phyloP scores from a whole-genome alignment of 345 rosid species.

The Moringa oleifera region DNA sequence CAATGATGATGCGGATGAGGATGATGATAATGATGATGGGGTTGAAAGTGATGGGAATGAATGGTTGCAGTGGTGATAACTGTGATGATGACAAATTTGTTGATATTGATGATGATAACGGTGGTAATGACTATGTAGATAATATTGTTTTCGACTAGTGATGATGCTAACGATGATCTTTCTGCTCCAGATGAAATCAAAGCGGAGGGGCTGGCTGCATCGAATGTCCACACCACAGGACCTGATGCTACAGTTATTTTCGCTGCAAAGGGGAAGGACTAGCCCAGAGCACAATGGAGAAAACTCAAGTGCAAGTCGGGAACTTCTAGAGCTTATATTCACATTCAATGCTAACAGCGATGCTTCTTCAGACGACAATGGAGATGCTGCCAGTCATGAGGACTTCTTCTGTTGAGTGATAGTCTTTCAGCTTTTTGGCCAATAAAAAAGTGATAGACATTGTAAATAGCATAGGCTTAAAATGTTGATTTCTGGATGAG shows the following conservation, averaged over 20 bases:
- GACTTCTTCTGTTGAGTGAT: constrained; percentile 33
- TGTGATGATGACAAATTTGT: constrained; percentile 3
- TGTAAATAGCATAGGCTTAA: not conserved
- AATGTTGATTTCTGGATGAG: not conserved
- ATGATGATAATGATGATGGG: constrained; percentile 10
- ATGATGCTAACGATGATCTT: constrained; percentile 26
- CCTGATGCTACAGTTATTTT: constrained; percentile 50
- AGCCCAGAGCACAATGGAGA: constrained; percentile 32
- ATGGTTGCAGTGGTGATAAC: constrained; percentile 11
- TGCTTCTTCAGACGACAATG: constrained; percentile 37
- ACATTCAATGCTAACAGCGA: constrained; percentile 38
- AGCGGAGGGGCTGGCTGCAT: constrained; percentile 52
- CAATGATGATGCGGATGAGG: constrained; percentile 18
- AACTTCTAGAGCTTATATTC: constrained; percentile 43
- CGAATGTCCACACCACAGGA: constrained; percentile 34
- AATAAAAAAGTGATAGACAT: not conserved
- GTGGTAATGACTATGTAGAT: constrained; percentile 3
- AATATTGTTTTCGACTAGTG: constrained; percentile 14
- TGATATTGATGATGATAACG: constrained; percentile 15
- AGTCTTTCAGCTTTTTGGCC: not conserved
- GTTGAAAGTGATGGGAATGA: constrained; percentile 9
- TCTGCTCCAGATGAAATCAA: constrained; percentile 58
- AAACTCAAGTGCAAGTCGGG: constrained; percentile 35
- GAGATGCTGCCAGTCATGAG: constrained; percentile 31
- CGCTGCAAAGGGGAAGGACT: constrained; percentile 32